These are phyloP conservation scores for Leishmania turanica DNA, from an alignment of 208 protist species.

Conservation along the genomic window DNA sequence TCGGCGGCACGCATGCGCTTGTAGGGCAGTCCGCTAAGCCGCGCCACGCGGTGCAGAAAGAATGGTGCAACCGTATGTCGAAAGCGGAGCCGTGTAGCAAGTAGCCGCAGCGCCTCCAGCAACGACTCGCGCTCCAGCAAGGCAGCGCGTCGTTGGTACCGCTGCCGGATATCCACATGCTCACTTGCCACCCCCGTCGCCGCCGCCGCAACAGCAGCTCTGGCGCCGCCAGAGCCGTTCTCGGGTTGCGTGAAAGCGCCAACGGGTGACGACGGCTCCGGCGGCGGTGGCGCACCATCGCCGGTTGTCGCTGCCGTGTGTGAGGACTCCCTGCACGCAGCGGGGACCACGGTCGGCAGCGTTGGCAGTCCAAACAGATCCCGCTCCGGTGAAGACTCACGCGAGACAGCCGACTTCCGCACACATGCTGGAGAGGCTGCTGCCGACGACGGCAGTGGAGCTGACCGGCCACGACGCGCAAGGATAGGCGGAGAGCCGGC, in stretches of 20 bases:
- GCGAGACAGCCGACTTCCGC: neutral
- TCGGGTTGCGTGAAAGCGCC: neutral
- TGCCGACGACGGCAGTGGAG: neutral
- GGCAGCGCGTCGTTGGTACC: neutral
- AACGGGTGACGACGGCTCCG: neutral
- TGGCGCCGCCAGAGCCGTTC: neutral
- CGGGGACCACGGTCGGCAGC: neutral
- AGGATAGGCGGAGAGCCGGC: neutral
- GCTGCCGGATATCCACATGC: neutral
- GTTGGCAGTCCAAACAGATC: conserved; percentile 1
- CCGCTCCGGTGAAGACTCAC: neutral
- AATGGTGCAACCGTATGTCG: conserved; percentile 49
- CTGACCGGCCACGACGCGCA: neutral
- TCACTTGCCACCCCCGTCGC: neutral
- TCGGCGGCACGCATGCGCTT: conserved; percentile 44
- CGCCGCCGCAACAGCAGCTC: neutral
- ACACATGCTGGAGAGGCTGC: neutral
- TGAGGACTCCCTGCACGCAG: neutral
- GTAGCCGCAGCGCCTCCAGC: conserved; percentile 45
- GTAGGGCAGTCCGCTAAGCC: conserved; percentile 76
- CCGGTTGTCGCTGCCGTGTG: neutral
- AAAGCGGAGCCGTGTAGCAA: conserved; percentile 57
- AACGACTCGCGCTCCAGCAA: conserved; percentile 42
- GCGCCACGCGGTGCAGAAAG: conserved; percentile 65
- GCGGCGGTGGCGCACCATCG: neutral